Percentiles rank a stretch among this genome's conserved stretches.
phyloP scores from a whole-genome alignment of 495 filamentous ascomycete species.

The Cercophora newfieldiana region DNA sequence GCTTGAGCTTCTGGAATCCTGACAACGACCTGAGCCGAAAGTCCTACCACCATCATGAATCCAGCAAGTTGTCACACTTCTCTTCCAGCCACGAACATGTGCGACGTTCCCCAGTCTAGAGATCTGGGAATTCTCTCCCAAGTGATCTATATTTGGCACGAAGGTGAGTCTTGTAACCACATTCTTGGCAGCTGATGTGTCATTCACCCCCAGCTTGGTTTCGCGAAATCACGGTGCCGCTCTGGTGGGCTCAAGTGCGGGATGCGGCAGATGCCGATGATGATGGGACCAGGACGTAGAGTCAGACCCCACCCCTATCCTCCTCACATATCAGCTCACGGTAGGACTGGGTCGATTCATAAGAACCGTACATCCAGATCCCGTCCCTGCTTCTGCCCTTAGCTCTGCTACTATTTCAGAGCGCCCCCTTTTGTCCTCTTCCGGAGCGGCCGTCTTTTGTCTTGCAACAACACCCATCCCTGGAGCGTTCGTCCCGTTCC shows the following conservation, averaged over 20 bases:
- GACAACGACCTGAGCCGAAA: background rate
- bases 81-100: background rate
- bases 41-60: too few species aligned
- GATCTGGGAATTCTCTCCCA: background rate
- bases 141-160: conserved; percentile 7
- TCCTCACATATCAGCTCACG: background rate
- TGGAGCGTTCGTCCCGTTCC: background rate
- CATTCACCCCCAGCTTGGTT: background rate
- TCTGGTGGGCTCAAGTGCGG: conserved; percentile 1
- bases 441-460: background rate
- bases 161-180: background rate
- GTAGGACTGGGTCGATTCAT: background rate
- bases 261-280: conserved; percentile 26
- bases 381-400: background rate
- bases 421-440: background rate
- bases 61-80: background rate
- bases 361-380: background rate
- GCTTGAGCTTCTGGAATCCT: too few species aligned
- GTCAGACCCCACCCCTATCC: background rate
- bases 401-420: background rate
- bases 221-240: background rate
- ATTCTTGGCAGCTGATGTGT: background rate
- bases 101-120: background rate
- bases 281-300: background rate
- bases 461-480: background rate